Conservation (phyloP, 768 basidiomycete genomes). For the Rhodotorula paludigena region DNA sequence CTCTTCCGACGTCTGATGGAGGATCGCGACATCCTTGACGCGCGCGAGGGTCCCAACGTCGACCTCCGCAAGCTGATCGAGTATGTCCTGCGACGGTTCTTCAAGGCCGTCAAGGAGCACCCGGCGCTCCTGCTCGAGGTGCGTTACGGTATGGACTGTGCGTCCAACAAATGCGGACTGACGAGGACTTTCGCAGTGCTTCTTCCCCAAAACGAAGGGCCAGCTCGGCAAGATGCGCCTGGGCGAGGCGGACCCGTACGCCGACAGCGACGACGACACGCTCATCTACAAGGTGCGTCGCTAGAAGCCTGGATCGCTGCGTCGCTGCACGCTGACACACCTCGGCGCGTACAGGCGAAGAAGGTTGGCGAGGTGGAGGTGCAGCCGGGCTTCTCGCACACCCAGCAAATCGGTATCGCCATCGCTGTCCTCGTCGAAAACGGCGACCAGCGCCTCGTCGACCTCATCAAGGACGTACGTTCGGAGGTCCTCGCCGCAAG, state of each 20-base stretch:
- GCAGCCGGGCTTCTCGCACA: conserved; percentile 82
- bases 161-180: neutral
- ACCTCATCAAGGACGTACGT: conserved; percentile 76
- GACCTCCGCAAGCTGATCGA: conserved; percentile 80
- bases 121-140: conserved; percentile 86
- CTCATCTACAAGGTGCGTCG: conserved; percentile 13
- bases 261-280: conserved; percentile 40
- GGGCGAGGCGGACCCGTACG: conserved; percentile 31
- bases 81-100: conserved; percentile 84
- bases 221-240: conserved; percentile 66
- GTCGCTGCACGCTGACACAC: conserved; percentile 48
- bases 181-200: conserved; percentile 55
- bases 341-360: conserved; percentile 28
- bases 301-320: conserved; percentile 55
- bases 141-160: conserved; percentile 44
- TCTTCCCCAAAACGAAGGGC: conserved; percentile 82
- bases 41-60: conserved; percentile 69
- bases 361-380: conserved; percentile 62
- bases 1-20: conserved; percentile 83
- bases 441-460: conserved; percentile 61
- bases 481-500: neutral
- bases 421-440: conserved; percentile 67
- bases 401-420: conserved; percentile 81
- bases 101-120: conserved; percentile 80
- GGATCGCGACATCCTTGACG: conserved; percentile 66